Percentiles rank a stretch among this genome's conserved stretches.
Conservation (phyloP, 2,329 filamentous ascomycete species). For the Hymenoscyphus linearis region DNA sequence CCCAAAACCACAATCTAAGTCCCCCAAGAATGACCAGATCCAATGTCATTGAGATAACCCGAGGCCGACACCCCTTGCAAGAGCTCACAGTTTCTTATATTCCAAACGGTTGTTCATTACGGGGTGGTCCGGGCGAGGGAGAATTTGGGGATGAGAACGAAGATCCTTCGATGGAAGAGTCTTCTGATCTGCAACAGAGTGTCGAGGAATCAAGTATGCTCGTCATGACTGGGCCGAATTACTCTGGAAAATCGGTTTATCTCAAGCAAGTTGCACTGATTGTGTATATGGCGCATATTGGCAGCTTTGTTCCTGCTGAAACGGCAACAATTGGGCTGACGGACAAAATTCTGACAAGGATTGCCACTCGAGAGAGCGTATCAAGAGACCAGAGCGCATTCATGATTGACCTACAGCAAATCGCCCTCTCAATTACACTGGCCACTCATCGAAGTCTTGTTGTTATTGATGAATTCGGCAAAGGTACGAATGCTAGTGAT, state of each 20-base stretch:
- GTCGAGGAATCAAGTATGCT: slow-evolving; percentile 57
- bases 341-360: slow-evolving; percentile 85
- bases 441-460: slow-evolving; percentile 73
- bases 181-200: slow-evolving; percentile 14
- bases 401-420: slow-evolving; percentile 79
- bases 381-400: slow-evolving; percentile 57
- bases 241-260: slow-evolving; percentile 94
- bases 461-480: slow-evolving; percentile 88
- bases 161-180: neutral
- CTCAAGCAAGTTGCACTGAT: slow-evolving; percentile 90
- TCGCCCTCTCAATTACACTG: slow-evolving; percentile 68
- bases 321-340: slow-evolving; percentile 76
- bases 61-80: slow-evolving; percentile 82
- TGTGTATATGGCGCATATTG: slow-evolving; percentile 86
- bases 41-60: slow-evolving; percentile 68
- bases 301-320: slow-evolving; percentile 83
- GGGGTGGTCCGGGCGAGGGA: slow-evolving; percentile 48
- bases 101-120: slow-evolving; percentile 70
- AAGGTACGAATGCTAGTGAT: slow-evolving; percentile 54
- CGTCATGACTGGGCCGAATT: slow-evolving; percentile 87
- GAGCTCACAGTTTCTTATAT: slow-evolving; percentile 81
- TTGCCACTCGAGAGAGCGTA: slow-evolving; percentile 66
- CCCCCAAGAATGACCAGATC: slow-evolving; percentile 63
- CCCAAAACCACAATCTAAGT: slow-evolving; percentile 65
- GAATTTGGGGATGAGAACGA: slow-evolving; percentile 17